Evolutionary conservation across 2,329 filamentous ascomycete genomes (phyloP).

Genomic region (Sarocladiaceae sp.): DNA sequence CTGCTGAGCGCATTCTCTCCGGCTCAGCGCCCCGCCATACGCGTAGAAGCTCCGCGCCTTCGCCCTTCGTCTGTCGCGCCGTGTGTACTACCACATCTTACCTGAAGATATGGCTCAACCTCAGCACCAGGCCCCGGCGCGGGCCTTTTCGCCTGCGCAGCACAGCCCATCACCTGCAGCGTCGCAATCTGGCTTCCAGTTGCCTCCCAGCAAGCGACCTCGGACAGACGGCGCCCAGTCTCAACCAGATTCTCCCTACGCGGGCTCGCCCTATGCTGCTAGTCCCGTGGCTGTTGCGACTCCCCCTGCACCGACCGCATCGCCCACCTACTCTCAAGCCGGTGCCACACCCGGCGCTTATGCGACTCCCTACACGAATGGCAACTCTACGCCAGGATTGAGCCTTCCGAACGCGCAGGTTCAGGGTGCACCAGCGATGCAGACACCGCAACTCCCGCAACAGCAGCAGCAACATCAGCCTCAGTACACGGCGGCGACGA

Average conservation of each 20-base stretch:
- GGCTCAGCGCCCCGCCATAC: constrained; percentile 2
- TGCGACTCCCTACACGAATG: constrained; percentile 32
- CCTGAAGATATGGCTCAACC: constrained; percentile 51
- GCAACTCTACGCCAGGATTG: constrained; percentile 27
- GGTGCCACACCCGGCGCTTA: constrained; percentile 20
- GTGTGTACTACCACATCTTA: neutral
- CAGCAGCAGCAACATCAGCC: constrained; percentile 14
- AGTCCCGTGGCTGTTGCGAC: constrained; percentile 38
- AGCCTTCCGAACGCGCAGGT: constrained; percentile 29
- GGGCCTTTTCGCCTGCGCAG: constrained; percentile 55
- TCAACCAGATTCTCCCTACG: constrained; percentile 58
- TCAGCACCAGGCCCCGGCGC: constrained; percentile 43
- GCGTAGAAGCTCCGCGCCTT: neutral
- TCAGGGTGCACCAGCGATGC: constrained; percentile 24
- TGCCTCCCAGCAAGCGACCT: constrained; percentile 64
- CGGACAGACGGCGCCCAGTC: constrained; percentile 57
- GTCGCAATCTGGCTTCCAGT: constrained; percentile 44
- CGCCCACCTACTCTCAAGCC: constrained; percentile 30
- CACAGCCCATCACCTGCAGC: constrained; percentile 55
- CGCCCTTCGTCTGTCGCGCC: neutral
- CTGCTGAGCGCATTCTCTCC: constrained; percentile 31
- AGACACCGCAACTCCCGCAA: constrained; percentile 21
- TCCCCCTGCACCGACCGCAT: constrained; percentile 29
- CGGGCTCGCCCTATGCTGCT: constrained; percentile 42
- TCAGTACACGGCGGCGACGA: constrained; percentile 23